phyloP scores from a whole-genome alignment of 306 rosid genomes.

The Canavalia gladiata region DNA sequence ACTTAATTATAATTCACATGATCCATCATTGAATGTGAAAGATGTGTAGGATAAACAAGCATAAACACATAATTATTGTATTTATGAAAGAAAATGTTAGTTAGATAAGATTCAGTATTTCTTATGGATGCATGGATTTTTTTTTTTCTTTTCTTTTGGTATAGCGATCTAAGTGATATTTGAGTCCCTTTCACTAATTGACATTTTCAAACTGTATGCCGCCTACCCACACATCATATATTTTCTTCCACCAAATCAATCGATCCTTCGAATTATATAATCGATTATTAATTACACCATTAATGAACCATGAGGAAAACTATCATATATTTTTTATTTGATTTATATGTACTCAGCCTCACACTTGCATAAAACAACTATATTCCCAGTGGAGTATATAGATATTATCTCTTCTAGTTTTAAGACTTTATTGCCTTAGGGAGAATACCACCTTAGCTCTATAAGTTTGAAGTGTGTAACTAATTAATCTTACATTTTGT shows the following conservation, averaged over 20 bases:
- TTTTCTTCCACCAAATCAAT: not conserved
- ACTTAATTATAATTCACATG: not conserved
- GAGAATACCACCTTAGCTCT: slow-evolving; percentile 27
- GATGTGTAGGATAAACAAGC: not conserved
- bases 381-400: not conserved
- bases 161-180: not conserved
- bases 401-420: not conserved
- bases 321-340: not conserved
- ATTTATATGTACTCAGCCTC: no score
- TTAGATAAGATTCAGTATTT: slow-evolving; percentile 25
- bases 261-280: not conserved
- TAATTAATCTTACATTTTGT: not conserved
- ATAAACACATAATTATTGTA: not conserved
- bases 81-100: not conserved
- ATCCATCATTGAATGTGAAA: not conserved
- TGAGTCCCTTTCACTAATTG: not conserved
- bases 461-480: not conserved
- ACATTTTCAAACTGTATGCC: not conserved
- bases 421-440: not conserved
- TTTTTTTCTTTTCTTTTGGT: not conserved
- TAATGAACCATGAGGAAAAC: not conserved
- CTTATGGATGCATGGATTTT: not conserved
- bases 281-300: not conserved
- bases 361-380: no score
- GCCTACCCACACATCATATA: not conserved